Evolutionary conservation across 2,329 filamentous ascomycete species (phyloP).

Genomic region (Orbilia oligospora): DNA sequence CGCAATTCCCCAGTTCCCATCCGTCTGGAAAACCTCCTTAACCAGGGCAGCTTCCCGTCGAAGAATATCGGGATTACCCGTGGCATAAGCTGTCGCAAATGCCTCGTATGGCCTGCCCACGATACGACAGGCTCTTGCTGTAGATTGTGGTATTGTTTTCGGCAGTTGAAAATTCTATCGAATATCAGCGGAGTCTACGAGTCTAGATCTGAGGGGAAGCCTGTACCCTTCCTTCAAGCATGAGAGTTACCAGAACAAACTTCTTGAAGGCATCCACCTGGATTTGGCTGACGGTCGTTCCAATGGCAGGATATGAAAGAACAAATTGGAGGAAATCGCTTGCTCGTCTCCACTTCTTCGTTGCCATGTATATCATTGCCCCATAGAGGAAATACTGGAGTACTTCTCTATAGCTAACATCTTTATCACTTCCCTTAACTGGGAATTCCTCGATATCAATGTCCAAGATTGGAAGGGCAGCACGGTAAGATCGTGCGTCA

Average conservation of each 20-base stretch:
- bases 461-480: constrained; percentile 64
- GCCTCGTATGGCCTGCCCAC: constrained; percentile 76
- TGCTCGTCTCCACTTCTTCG: constrained; percentile 65
- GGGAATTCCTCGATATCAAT: constrained; percentile 64
- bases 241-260: constrained; percentile 83
- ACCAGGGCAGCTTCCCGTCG: constrained; percentile 76
- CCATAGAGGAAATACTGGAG: constrained; percentile 64
- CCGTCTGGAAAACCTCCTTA: constrained; percentile 75
- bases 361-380: constrained; percentile 64
- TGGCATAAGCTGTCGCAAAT: constrained; percentile 78
- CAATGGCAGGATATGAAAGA: constrained; percentile 62
- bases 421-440: constrained; percentile 60
- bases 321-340: constrained; percentile 64
- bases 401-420: constrained; percentile 63
- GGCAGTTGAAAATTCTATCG: constrained; percentile 56
- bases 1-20: constrained; percentile 81
- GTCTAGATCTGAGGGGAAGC: constrained; percentile 3
- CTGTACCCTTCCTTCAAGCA: constrained; percentile 76
- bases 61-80: constrained; percentile 73
- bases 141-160: constrained; percentile 30
- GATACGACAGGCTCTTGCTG: constrained; percentile 70
- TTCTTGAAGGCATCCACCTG: constrained; percentile 87
- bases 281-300: constrained; percentile 61
- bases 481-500: constrained; percentile 64
- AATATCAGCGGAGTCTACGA: constrained; percentile 33